Conservation (phyloP, 345 rosid genomes). For the Rhizophora apiculata region DNA sequence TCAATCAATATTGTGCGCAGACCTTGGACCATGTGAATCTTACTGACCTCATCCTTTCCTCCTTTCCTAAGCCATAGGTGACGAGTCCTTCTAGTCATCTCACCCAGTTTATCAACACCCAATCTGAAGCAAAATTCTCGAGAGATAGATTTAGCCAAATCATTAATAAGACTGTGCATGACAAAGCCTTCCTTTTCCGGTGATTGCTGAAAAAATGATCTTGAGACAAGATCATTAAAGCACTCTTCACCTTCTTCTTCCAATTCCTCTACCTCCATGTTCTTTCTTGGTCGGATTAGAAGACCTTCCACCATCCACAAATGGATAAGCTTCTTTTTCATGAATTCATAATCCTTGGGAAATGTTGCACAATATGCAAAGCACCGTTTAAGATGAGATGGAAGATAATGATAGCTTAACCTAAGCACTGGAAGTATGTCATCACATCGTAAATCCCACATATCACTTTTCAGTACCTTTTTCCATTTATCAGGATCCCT, state of each 20-base stretch:
- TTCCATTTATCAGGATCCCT: not conserved
- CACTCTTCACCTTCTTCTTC: constrained; percentile 10
- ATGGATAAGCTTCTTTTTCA: not conserved
- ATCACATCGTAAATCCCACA: constrained; percentile 18
- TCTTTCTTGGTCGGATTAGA: not conserved
- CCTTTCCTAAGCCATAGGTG: constrained; percentile 1
- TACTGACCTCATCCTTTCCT: no score
- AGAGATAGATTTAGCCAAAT: constrained; percentile 23
- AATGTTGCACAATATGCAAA: constrained; percentile 24
- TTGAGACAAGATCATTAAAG: constrained; percentile 18
- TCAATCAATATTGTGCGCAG: no score
- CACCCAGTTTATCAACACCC: constrained; percentile 9
- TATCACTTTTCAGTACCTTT: constrained; percentile 25
- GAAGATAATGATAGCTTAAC: constrained; percentile 10
- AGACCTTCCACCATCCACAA: constrained; percentile 29
- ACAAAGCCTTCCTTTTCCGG: not conserved
- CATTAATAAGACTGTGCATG: constrained; percentile 38
- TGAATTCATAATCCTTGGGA: constrained; percentile 10
- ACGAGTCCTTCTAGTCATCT: constrained; percentile 7
- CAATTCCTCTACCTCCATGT: constrained; percentile 13
- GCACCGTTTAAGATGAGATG: constrained; percentile 6
- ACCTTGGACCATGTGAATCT: no score
- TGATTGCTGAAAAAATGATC: constrained; percentile 34
- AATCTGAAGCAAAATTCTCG: constrained; percentile 14
- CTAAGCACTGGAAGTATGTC: constrained; percentile 7